Conservation (phyloP, 495 filamentous ascomycete species). For the Hypoxylon lienhwacheense region DNA sequence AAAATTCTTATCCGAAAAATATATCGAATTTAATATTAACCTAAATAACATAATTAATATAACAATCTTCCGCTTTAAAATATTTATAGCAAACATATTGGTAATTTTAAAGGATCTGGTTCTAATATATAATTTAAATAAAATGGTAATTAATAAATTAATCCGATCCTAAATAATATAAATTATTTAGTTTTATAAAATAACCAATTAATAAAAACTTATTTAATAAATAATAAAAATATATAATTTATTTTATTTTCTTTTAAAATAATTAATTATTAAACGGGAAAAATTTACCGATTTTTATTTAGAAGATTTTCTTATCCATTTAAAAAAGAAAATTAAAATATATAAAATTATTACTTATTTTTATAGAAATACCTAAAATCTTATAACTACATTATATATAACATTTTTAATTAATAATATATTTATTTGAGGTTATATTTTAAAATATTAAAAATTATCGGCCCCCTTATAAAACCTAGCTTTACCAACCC, state of each 20-base stretch:
- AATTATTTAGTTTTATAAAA: background rate
- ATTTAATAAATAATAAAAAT: background rate
- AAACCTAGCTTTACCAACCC: background rate
- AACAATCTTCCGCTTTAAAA: background rate
- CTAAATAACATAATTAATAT: background rate
- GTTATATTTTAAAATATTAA: no score
- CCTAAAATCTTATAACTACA: background rate
- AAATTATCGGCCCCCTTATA: no score
- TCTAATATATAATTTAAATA: background rate
- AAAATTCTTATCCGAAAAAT: background rate
- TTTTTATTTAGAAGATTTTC: background rate
- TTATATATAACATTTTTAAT: no score
- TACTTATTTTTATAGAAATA: background rate
- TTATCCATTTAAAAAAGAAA: background rate
- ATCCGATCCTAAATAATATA: background rate
- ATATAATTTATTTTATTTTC: background rate
- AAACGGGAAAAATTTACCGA: background rate
- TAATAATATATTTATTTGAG: no score
- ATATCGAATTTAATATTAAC: background rate
- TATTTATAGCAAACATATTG: background rate
- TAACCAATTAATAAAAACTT: background rate
- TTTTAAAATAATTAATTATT: no score
- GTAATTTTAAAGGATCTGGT: background rate
- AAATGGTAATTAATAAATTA: background rate
- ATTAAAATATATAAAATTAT: background rate